Evolutionary conservation across 495 filamentous ascomycete genomes (phyloP), one percentile per base, ranked within the genome.

Genomic region (Glarea lozoyensis): DNA sequence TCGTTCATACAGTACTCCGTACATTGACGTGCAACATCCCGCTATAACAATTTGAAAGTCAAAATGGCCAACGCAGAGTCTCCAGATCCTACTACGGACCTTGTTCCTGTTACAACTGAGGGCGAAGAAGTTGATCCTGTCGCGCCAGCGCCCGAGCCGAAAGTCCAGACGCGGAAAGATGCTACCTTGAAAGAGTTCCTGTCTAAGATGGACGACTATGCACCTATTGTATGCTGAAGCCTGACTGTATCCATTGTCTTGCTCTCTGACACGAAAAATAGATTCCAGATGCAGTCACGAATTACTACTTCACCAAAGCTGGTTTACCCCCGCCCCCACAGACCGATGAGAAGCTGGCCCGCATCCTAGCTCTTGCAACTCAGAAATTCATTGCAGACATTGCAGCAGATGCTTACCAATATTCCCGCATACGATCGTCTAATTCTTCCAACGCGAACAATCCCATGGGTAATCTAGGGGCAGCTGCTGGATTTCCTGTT

Each of bases 361-460:
- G 93, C 18, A 82, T 98, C 11, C 84, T 98, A 42, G 88, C 90
- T 0, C 82, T 98, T 17, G 92, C 92, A 1, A 93, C 92, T 0
- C 93, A 97, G 55, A 98, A 97, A 50, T 98, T 98, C 70, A 83
- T 97, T 58, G 87, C 90, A 25, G 92, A 98, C 59, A 85, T 98
- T 55, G 92, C 92, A 9, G 88, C 92, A 24, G 92, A 98, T 67
- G 88, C 93, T 0, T 98, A 97, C 55, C 92, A 98, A 55, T 97
- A 93, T 63, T 85, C 82, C 31, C 87, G 93, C 33, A 97, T 98
- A 58, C 84, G 92, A 27, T 81, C 86, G 11, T 87, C 85, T 12
- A 94, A 93, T 57, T 79, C 77, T 11, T 79, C 77, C 6, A 94
- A 75, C 54, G 78, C 80, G 22, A 84, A 84, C 57, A 92, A 92